A percentile compares a stretch with the other conserved stretches of the same genome.
These are phyloP conservation scores for Exophiala viscosa DNA, from an alignment of 2,329 filamentous ascomycete genomes.

Conservation along the genomic window DNA sequence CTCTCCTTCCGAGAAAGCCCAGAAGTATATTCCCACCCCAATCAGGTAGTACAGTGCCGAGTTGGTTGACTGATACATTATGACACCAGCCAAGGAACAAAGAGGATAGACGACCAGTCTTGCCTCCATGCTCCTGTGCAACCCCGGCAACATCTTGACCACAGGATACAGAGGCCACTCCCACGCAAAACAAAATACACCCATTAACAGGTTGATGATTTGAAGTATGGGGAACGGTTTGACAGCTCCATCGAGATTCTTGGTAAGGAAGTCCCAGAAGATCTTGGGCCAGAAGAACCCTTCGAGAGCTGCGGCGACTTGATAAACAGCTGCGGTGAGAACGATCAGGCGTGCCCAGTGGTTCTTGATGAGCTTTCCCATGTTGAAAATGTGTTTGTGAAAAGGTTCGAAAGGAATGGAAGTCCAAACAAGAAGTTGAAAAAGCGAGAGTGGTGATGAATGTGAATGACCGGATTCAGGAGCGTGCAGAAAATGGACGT, in stretches of 20 bases:
- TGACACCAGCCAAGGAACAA: conserved; percentile 65
- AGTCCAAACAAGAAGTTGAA: conserved; percentile 6
- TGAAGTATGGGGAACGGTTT: conserved; percentile 86
- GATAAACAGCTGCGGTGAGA: conserved; percentile 78
- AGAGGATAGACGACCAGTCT: conserved; percentile 80
- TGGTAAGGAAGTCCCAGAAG: conserved; percentile 95
- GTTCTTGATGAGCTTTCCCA: conserved; percentile 99
- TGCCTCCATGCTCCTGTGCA: conserved; percentile 85
- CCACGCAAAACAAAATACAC: conserved; percentile 72
- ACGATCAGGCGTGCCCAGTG: conserved; percentile 96
- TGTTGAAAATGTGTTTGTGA: conserved; percentile 41
- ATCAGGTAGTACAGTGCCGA: conserved; percentile 87
- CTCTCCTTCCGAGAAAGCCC: conserved; percentile 97
- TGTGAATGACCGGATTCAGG: conserved; percentile 12
- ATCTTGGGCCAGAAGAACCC: conserved; percentile 98
- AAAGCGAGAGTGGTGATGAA: conserved; percentile 15
- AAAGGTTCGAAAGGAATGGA: conserved; percentile 3
- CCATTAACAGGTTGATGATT: conserved; percentile 81
- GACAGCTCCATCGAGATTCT: conserved; percentile 79
- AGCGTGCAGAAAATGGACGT: conserved; percentile 18
- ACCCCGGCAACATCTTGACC: conserved; percentile 58
- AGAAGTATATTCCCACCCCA: conserved; percentile 84
- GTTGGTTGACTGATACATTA: conserved; percentile 92
- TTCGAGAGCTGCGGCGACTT: conserved; percentile 77
- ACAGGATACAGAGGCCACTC: conserved; percentile 78